Base-by-base conservation (phyloP, 176 grass and related monocot genomes). In the Triticum dicoccoides region DNA sequence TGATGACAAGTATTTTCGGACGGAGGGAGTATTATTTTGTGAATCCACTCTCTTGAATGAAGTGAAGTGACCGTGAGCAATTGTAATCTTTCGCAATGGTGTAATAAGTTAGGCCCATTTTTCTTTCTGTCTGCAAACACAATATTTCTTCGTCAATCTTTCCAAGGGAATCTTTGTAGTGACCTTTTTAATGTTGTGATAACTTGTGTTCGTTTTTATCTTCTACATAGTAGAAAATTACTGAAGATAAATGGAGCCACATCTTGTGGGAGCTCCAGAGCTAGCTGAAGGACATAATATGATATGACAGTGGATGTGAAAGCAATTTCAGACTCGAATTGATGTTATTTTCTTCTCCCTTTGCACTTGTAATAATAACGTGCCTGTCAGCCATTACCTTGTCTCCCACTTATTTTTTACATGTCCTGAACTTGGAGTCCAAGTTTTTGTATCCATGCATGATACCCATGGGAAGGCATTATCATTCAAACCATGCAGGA, bases 321-420 rank as follows among this genome's bases (percentile, higher is more conserved):
- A 89, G 92, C 87, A 88, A 92, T 87, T 77, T 94, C 95, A 77
- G 88, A 92, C 52, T 97, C 95, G 69, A 89, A 73, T 77, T 90
- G 69, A 91, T 80, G 77, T 80, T 78, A 3, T 68, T 39, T 77
- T 37, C 52, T 39, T 76, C 45, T 59, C 52, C 20, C 20, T 27
- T 65, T 65, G 11, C 21, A 52, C 49, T 5, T 52, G 14, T 52
- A 52, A 52, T 52, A 47, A 4, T 3, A 11, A 13, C 47, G 12
- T 52, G 13, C 11, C 47, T 51, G 5, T 52, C 49, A 17, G 49
- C 49, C 49, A 2, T 52, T 52, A 52, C 14, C 1, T 52, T 52
- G 78, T 92, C 23, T 66, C 44, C 21, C 17, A 63, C 24, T 83
- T 11, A 56, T 65, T 37, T 37, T 86, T 61, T 74, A 74, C 41